Evolutionary conservation across 768 basidiomycete species (phyloP).

Genomic region (Leccinum rimulosum): DNA sequence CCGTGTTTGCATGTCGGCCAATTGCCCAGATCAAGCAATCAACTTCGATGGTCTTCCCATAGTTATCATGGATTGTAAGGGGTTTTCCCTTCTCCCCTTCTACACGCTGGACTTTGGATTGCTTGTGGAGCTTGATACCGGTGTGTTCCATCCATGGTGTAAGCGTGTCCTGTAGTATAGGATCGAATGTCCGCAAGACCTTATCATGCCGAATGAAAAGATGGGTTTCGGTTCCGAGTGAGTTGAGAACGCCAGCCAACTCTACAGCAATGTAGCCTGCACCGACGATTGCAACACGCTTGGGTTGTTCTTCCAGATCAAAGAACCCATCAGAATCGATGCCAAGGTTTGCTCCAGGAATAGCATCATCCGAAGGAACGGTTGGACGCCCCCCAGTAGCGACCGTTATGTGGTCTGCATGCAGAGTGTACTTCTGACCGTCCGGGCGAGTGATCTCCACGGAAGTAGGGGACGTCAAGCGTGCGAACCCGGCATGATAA

Average conservation of each 20-base stretch:
- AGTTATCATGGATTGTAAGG: constrained; percentile 73
- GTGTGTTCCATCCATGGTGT: constrained; percentile 93
- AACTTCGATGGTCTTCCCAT: constrained; percentile 76
- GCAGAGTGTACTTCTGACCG: constrained; percentile 67
- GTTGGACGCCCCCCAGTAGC: constrained; percentile 87
- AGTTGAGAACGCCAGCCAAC: constrained; percentile 90
- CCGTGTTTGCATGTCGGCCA: constrained; percentile 80
- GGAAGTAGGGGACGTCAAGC: constrained; percentile 63
- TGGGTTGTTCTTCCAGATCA: constrained; percentile 84
- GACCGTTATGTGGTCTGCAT: constrained; percentile 75
- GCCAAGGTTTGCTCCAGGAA: constrained; percentile 89
- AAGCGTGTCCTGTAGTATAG: constrained; percentile 75
- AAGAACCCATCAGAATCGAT: constrained; percentile 98
- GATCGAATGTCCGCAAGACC: constrained; percentile 92
- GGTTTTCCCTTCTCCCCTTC: constrained; percentile 70
- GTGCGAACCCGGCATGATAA: constrained; percentile 75
- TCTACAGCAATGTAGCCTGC: constrained; percentile 99
- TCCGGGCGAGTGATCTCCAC: constrained; percentile 73
- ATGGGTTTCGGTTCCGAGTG: constrained; percentile 89
- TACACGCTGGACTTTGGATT: constrained; percentile 69
- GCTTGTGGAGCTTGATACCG: constrained; percentile 85
- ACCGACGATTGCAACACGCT: constrained; percentile 90
- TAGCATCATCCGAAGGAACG: constrained; percentile 69
- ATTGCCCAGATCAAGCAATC: constrained; percentile 94
- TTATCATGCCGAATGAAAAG: constrained; percentile 87